Percentiles rank a stretch among this genome's conserved stretches.
Evolutionary conservation across 176 grass and related monocot species (phyloP).

Genomic region (Luzula sylvatica): DNA sequence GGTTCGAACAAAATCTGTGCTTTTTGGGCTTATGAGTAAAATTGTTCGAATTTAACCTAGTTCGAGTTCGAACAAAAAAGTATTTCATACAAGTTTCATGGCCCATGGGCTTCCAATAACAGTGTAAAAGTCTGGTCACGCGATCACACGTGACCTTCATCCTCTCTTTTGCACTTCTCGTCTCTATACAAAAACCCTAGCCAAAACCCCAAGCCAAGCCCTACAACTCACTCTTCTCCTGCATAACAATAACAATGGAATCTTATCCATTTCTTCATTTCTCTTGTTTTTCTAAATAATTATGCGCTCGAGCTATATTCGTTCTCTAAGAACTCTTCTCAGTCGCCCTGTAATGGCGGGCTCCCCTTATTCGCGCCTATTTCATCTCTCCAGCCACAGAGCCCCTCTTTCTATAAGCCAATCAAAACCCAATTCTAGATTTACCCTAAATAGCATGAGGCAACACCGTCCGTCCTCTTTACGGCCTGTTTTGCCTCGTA

Average conservation of each 20-base stretch:
- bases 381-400: constrained; percentile 4
- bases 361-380: constrained; percentile 15
- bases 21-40: no score
- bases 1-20: no score
- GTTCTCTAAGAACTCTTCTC: constrained; percentile 16
- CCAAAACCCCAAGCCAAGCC: neutral
- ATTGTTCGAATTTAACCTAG: no score
- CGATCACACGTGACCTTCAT: no score
- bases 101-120: no score
- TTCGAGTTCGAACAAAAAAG: no score
- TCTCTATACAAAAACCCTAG: constrained; percentile 17
- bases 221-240: neutral
- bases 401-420: neutral
- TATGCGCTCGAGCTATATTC: constrained; percentile 1
- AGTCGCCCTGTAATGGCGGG: constrained; percentile 9
- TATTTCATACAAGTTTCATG: no score
- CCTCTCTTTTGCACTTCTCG: no score
- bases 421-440: neutral
- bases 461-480: neutral
- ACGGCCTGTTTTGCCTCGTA: constrained; percentile 9
- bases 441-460: neutral
- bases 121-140: no score
- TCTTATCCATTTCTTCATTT: neutral
- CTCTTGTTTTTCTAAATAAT: neutral
- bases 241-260: constrained; percentile 4